Base-by-base conservation (phyloP, 2,329 filamentous ascomycete genomes). In the Clonostachys byssicola region DNA sequence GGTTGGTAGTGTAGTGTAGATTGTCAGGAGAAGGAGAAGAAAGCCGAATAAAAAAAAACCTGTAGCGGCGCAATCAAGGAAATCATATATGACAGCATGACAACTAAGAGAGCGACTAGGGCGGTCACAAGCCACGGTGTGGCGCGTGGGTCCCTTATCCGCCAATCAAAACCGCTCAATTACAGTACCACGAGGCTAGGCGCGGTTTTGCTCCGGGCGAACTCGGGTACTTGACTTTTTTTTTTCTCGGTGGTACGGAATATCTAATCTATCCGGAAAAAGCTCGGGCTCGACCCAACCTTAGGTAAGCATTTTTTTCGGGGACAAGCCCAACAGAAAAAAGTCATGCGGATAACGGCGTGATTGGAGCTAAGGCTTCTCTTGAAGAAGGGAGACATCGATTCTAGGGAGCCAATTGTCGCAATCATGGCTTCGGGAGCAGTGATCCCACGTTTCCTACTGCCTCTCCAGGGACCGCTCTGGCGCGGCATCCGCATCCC, bases 381-480 rank as follows among this genome's bases (percentile, higher is more conserved):
- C 23, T 30, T 30, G 36, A 39, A 18, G 36, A 39, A 39, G 36
- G 17, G 36, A 39, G 36, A 39, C 17, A n/a, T 39, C 17, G 4
- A n/a, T 14, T 39, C 36, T 18, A 14, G 10, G 36, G 36, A 18
- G 36, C 36, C 14, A n/a, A 39, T 18, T n/a, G 36, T 18, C 36
- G 14, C 17, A 39, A n/a, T 39, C 36, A 67, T 80, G 73, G 63
- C 74, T 44, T 72, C 73, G 36, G 66, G 72, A n/a, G 66, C 72
- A 20, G 63, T 73, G 52, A 86, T 88, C 51, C 84, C 84, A 33
- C 77, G 77, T 42, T 88, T 88, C 60, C 76, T 88, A n/a, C 75
- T 88, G 39, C 85, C 85, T 5, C 76, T 81, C 51, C 74, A 78
- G 55, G 70, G 78, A 47, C 67, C 72, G 33, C 69, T 83, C 57